Evolutionary conservation across 345 rosid genomes (phyloP).

Genomic region (Diplotaxis tenuifolia): DNA sequence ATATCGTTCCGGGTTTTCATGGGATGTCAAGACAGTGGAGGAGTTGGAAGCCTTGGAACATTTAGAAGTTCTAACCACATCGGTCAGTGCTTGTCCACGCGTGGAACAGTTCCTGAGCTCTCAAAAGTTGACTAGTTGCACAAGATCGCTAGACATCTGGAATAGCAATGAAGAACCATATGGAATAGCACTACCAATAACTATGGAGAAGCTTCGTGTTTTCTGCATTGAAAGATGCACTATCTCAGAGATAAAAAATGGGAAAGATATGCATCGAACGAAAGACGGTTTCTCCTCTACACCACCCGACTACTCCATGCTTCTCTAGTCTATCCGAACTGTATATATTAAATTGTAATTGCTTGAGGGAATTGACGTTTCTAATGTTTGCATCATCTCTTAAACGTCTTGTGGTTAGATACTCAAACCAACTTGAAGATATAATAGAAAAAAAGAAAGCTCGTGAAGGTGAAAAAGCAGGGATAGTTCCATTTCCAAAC

Average conservation of each 20-base stretch:
- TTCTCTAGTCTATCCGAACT: conserved; percentile 3
- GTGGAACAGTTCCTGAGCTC: not conserved
- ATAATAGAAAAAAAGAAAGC: conserved; percentile 24
- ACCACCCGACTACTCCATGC: not conserved
- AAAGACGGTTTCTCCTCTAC: not conserved
- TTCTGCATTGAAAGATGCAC: fast-evolving
- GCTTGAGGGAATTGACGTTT: conserved; percentile 15
- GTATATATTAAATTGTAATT: fast-evolving
- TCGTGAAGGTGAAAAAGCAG: not conserved
- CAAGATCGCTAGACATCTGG: not conserved
- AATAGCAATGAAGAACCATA: not conserved
- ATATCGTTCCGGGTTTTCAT: not conserved
- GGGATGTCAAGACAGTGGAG: not conserved
- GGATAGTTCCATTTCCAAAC: conserved; percentile 4
- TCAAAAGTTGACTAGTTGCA: not conserved
- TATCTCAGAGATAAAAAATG: conserved; percentile 7
- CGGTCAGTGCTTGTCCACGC: not conserved
- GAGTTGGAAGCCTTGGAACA: not conserved
- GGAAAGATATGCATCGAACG: not conserved
- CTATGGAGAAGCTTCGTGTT: conserved; percentile 5
- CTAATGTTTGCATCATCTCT: conserved; percentile 22
- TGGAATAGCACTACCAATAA: not conserved
- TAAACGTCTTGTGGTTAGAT: not conserved
- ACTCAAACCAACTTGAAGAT: not conserved
- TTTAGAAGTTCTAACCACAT: not conserved